phyloP scores from a whole-genome alignment of 768 basidiomycete species.

The Lactarius sp. region DNA sequence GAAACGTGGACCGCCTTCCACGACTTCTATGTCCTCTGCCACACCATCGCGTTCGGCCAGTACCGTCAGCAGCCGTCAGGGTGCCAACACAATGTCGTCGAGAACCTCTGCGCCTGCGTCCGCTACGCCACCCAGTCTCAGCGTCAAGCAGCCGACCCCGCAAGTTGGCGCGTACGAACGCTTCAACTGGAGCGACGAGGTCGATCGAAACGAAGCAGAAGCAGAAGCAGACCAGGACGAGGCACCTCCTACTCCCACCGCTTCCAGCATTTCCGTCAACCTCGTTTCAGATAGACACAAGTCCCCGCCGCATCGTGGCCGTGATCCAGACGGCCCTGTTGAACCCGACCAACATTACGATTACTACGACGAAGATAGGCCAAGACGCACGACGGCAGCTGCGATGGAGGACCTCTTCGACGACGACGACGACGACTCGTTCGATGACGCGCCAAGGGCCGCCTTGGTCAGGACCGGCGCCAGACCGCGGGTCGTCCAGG shows the following conservation, averaged over 20 bases:
- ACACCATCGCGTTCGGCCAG: neutral
- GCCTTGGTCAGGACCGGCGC: neutral
- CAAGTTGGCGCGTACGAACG: neutral
- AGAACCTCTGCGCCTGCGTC: neutral
- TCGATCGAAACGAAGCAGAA: neutral
- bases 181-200: slow-evolving; percentile 18
- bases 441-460: neutral
- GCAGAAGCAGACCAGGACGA: neutral
- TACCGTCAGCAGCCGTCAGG: neutral
- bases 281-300: neutral
- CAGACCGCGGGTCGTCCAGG: neutral
- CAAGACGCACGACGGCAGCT: neutral
- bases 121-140: neutral
- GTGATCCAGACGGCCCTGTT: neutral
- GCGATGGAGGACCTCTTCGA: neutral
- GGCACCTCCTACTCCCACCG: neutral
- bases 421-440: neutral
- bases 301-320: neutral
- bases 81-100: neutral
- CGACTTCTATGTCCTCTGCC: neutral
- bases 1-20: neutral
- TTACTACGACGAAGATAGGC: neutral
- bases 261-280: neutral
- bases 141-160: neutral
- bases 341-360: neutral